A percentile compares a stretch with the other conserved stretches of the same genome.
These are phyloP conservation scores for Harringtonia aguacate DNA, from an alignment of 2,329 filamentous ascomycete species.

Conservation along the genomic window DNA sequence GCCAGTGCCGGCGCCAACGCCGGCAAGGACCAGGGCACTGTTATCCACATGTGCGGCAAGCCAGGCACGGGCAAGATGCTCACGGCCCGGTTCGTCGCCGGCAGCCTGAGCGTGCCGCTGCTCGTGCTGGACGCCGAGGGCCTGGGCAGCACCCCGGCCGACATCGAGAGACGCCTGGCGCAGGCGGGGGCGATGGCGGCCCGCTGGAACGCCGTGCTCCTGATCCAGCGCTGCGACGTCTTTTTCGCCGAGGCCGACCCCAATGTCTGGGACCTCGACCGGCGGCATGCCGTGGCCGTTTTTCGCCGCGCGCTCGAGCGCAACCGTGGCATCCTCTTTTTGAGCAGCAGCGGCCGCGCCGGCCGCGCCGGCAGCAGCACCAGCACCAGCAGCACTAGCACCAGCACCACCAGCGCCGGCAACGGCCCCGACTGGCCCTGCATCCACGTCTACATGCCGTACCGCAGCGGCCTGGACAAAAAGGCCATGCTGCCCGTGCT, in stretches of 20 bases:
- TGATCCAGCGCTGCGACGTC: conserved; percentile 58
- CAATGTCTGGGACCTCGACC: conserved; percentile 28
- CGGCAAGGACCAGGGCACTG: conserved; percentile 15
- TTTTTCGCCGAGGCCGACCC: conserved; percentile 12
- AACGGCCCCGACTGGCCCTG: too few relatives aligned
- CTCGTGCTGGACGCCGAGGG: conserved; percentile 53
- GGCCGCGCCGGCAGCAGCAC: conserved; percentile 16
- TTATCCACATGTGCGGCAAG: conserved; percentile 35
- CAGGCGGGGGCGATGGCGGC: conserved; percentile 64
- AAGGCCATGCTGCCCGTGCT: too few relatives aligned
- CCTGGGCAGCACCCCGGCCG: conserved; percentile 54
- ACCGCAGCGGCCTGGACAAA: too few relatives aligned
- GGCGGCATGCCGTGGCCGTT: conserved; percentile 21
- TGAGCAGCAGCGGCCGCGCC: conserved; percentile 35
- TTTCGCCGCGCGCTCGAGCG: conserved; percentile 33
- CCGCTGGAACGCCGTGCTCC: conserved; percentile 59
- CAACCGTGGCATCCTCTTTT: conserved; percentile 36
- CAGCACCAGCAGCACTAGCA: too few relatives aligned
- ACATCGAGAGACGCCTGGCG: conserved; percentile 54
- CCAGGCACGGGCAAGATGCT: conserved; percentile 40
- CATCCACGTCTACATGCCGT: conserved; percentile 37
- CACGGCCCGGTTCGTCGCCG: conserved; percentile 38
- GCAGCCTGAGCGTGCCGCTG: conserved; percentile 35
- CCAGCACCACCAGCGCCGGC: too few relatives aligned
- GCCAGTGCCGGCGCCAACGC: conserved; percentile 11